Conservation (phyloP, 1,139 yeast species). For the Pichia sp. region DNA sequence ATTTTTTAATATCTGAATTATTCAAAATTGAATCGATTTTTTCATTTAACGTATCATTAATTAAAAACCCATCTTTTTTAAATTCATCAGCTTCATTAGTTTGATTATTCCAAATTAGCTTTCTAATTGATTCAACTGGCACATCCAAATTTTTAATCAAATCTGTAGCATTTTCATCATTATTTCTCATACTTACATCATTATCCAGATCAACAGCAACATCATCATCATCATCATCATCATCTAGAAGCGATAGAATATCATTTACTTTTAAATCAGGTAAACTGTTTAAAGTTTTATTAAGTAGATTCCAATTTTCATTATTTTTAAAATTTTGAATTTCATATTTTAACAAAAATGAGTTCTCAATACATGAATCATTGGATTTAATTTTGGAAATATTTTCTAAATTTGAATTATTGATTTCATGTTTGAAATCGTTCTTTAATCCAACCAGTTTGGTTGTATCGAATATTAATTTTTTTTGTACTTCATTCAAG, state of each 20-base stretch:
- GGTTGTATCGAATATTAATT: slow-evolving; percentile 19
- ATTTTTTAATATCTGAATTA: slow-evolving; percentile 21
- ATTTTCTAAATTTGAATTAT: slow-evolving; percentile 12
- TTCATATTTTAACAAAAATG: slow-evolving; percentile 18
- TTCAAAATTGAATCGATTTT: slow-evolving; percentile 20
- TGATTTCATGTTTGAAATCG: slow-evolving; percentile 17
- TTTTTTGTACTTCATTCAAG: slow-evolving; percentile 15
- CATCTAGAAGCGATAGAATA: slow-evolving; percentile 15
- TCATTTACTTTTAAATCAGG: slow-evolving; percentile 20
- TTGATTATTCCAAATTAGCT: slow-evolving; percentile 2
- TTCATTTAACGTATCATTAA: slow-evolving; percentile 23
- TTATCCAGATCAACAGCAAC: slow-evolving; percentile 11
- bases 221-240: slow-evolving; percentile 8
- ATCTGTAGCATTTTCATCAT: slow-evolving; percentile 1
- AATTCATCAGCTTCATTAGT: slow-evolving; percentile 6
- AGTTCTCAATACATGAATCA: slow-evolving; percentile 18
- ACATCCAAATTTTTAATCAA: neutral
- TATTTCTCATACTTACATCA: slow-evolving; percentile 7
- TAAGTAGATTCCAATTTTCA: slow-evolving; percentile 12
- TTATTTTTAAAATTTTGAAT: slow-evolving; percentile 19
- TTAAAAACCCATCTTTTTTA: slow-evolving; percentile 16
- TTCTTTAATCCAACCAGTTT: slow-evolving; percentile 19
- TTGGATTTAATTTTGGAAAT: slow-evolving; percentile 14
- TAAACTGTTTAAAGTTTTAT: slow-evolving; percentile 14
- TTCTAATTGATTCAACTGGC: neutral